A percentile compares a stretch with the other conserved stretches of the same genome.
Evolutionary conservation across 305 asterid species (phyloP).

Genomic region (Stenogyne calaminthoides): DNA sequence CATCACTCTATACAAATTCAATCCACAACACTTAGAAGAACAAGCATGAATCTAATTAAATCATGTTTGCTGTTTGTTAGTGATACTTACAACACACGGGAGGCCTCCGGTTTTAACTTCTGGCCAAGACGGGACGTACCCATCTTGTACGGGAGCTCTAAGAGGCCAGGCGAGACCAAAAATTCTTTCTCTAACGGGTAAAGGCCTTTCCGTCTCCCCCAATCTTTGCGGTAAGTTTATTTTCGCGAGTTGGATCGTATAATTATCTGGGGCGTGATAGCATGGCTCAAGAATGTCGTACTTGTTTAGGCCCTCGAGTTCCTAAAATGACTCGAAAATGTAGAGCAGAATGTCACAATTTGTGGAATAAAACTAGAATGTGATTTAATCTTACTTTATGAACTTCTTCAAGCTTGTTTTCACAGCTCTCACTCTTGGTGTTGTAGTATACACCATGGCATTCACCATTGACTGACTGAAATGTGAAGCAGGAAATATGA

Average conservation of each 20-base stretch:
- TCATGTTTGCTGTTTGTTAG: background rate
- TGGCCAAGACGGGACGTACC: constrained; percentile 91
- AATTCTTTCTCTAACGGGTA: constrained; percentile 75
- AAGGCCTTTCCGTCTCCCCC: constrained; percentile 89
- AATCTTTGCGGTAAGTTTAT: constrained; percentile 56
- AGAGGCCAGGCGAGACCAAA: constrained; percentile 98
- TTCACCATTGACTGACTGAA: constrained; percentile 58
- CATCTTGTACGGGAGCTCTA: constrained; percentile 87
- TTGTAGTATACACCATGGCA: constrained; percentile 68
- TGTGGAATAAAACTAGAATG: background rate
- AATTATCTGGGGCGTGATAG: constrained; percentile 55
- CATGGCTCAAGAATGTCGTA: constrained; percentile 92
- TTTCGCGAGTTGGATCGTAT: constrained; percentile 29
- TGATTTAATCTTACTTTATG: constrained; percentile 44
- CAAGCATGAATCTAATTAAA: background rate
- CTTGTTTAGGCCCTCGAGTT: constrained; percentile 53
- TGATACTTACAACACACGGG: constrained; percentile 72
- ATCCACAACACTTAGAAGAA: background rate
- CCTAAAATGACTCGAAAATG: constrained; percentile 45
- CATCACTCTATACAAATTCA: constrained; percentile 60
- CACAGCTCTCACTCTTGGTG: constrained; percentile 48
- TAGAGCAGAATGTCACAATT: background rate
- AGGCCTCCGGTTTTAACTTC: constrained; percentile 41
- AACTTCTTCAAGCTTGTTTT: constrained; percentile 49
- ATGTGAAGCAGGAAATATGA: constrained; percentile 11